These are phyloP conservation scores for Filosporella fistucella DNA, from an alignment of 495 filamentous ascomycete species.

Conservation along the genomic window DNA sequence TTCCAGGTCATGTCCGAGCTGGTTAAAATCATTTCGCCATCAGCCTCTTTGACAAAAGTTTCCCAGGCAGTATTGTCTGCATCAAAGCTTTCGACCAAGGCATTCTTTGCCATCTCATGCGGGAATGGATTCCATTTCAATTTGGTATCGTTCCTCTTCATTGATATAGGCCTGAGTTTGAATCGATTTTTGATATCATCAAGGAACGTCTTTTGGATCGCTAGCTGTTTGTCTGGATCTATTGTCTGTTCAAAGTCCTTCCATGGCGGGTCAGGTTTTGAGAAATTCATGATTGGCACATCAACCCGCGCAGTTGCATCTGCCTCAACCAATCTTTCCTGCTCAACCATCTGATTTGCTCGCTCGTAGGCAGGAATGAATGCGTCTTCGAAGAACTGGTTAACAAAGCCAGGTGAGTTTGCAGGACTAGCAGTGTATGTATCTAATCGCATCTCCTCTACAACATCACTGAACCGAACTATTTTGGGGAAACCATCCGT, in stretches of 20 bases:
- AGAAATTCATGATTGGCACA: conserved; percentile 59
- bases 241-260: conserved; percentile 18
- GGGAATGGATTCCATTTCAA: conserved; percentile 44
- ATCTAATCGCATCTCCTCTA: conserved; percentile 12
- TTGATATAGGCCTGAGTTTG: conserved; percentile 34
- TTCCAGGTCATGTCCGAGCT: conserved; percentile 41
- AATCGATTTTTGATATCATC: not conserved
- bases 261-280: conserved; percentile 52
- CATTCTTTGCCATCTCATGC: conserved; percentile 27
- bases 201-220: conserved; percentile 13
- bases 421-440: conserved; percentile 8
- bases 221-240: not conserved
- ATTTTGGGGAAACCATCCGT: conserved; percentile 26
- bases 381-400: conserved; percentile 37
- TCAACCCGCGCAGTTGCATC: conserved; percentile 52
- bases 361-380: conserved; percentile 25
- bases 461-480: conserved; percentile 33
- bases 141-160: conserved; percentile 34
- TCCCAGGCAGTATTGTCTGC: conserved; percentile 21
- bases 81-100: conserved; percentile 28
- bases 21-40: conserved; percentile 25
- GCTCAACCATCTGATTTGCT: conserved; percentile 42
- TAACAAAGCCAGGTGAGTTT: conserved; percentile 35
- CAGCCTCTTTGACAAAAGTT: conserved; percentile 21
- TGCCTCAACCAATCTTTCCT: conserved; percentile 56